Percentiles rank a stretch among this genome's conserved stretches.
phyloP scores from a whole-genome alignment of 2,329 filamentous ascomycete genomes.

The Sphaerulina vaccinii region DNA sequence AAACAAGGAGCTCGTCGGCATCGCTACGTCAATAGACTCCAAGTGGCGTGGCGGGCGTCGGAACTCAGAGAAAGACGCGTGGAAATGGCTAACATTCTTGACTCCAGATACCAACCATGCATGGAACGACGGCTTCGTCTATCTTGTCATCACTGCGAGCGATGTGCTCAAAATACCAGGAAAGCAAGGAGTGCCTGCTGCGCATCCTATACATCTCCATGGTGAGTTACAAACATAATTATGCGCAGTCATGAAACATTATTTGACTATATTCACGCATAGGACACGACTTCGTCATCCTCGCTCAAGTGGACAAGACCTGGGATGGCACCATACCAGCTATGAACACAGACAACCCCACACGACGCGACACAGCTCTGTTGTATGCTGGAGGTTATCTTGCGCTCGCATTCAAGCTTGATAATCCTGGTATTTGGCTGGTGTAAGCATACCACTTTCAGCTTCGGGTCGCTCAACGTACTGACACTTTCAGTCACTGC shows the following conservation, averaged over 20 bases:
- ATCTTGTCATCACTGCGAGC: constrained; percentile 31
- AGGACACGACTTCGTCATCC: constrained; percentile 37
- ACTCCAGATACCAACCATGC: constrained; percentile 14
- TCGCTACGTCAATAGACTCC: no score
- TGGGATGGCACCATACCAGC: constrained; percentile 31
- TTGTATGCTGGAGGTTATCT: constrained; percentile 48
- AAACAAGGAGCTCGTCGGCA: no score
- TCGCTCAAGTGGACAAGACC: constrained; percentile 23
- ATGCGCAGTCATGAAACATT: no score
- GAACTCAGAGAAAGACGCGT: not conserved
- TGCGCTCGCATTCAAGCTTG: constrained; percentile 50
- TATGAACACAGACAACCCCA: constrained; percentile 44
- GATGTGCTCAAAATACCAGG: constrained; percentile 17
- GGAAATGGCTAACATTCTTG: not conserved
- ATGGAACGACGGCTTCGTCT: constrained; percentile 31
- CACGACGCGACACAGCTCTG: constrained; percentile 49
- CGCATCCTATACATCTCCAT: constrained; percentile 35
- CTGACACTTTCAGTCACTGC: constrained; percentile 17
- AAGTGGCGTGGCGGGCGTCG: no score
- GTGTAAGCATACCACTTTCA: constrained; percentile 34
- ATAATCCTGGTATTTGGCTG: constrained; percentile 53
- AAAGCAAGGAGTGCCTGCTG: constrained; percentile 21
- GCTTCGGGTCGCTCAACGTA: not conserved
- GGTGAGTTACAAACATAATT: constrained; percentile 47
- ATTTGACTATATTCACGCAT: constrained; percentile 42